Evolutionary conservation across 192 early-diverging fungal species (phyloP).

Genomic region (Podila clonocystis): DNA sequence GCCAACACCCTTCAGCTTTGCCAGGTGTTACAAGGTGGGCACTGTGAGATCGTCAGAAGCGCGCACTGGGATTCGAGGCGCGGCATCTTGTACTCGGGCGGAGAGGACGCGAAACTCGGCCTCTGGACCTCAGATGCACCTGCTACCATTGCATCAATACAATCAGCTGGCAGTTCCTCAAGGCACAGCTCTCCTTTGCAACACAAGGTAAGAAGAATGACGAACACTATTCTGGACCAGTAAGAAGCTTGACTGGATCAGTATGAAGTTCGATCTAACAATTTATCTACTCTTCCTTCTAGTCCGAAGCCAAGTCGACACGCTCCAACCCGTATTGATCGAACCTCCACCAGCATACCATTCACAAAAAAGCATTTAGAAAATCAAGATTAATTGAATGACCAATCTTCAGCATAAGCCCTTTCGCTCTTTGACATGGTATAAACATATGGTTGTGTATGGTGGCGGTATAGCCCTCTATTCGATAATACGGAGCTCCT

Average conservation of each 20-base stretch:
- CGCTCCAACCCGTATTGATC: slow-evolving; percentile 31
- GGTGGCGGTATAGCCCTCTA: slow-evolving; percentile 32
- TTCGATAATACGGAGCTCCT: slow-evolving; percentile 71
- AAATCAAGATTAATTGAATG: too few relatives aligned
- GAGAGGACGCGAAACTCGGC: slow-evolving; percentile 81
- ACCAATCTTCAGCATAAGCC: too few relatives aligned
- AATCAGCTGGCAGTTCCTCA: slow-evolving; percentile 23
- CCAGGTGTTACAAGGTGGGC: slow-evolving; percentile 80
- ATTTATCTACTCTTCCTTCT: background rate
- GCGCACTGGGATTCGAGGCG: slow-evolving; percentile 74
- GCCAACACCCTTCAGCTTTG: slow-evolving; percentile 79
- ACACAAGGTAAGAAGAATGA: slow-evolving; percentile 13
- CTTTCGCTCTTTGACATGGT: too few relatives aligned
- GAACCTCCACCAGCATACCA: background rate
- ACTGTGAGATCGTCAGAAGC: slow-evolving; percentile 87
- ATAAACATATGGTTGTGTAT: slow-evolving; percentile 1
- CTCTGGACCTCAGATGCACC: slow-evolving; percentile 64
- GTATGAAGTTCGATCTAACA: background rate
- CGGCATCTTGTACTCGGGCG: slow-evolving; percentile 74
- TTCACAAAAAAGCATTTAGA: too few relatives aligned
- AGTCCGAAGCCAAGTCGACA: slow-evolving; percentile 31
- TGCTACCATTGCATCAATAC: slow-evolving; percentile 8
- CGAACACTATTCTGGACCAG: background rate
- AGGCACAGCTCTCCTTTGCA: slow-evolving; percentile 37
- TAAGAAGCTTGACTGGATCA: background rate